A percentile compares a stretch with the other conserved stretches of the same genome.
Evolutionary conservation across 495 filamentous ascomycete species (phyloP).

Genomic region (Penicillium egyptiacum): DNA sequence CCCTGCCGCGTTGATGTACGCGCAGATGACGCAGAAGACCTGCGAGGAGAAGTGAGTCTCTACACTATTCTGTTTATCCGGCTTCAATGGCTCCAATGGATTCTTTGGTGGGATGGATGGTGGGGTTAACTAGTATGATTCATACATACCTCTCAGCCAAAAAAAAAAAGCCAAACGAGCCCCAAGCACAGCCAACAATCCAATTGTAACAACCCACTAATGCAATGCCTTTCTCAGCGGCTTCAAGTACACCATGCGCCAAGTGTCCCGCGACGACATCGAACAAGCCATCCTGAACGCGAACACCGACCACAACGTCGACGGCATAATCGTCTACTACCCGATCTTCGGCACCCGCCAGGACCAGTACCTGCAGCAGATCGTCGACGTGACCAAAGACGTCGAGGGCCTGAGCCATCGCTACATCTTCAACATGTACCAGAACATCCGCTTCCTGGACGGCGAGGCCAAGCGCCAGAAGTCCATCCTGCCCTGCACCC

Average conservation of each 20-base stretch:
- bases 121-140: conserved; percentile 26
- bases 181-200: not conserved
- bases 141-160: conserved; percentile 26
- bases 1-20: conserved; percentile 88
- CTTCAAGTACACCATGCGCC: conserved; percentile 80
- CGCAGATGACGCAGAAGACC: conserved; percentile 95
- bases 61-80: conserved; percentile 19
- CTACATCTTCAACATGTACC: conserved; percentile 99
- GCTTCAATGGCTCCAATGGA: conserved; percentile 17
- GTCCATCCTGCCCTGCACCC: conserved; percentile 91
- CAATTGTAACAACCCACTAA: conserved; percentile 13
- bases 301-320: conserved; percentile 72
- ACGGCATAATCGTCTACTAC: conserved; percentile 98
- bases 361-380: conserved; percentile 92
- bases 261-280: conserved; percentile 79
- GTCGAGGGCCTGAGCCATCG: conserved; percentile 92
- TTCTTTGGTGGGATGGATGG: conserved; percentile 10
- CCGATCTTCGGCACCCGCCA: conserved; percentile 88
- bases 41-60: conserved; percentile 83
- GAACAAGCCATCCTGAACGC: conserved; percentile 82
- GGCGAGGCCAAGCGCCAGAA: conserved; percentile 72
- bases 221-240: conserved; percentile 55
- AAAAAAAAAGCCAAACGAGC: not conserved
- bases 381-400: conserved; percentile 86
- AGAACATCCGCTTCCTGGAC: conserved; percentile 94